A percentile compares a stretch with the other conserved stretches of the same genome.
These are phyloP conservation scores for Aspergillus sp. DNA, from an alignment of 2,329 filamentous ascomycete species.

Conservation along the genomic window DNA sequence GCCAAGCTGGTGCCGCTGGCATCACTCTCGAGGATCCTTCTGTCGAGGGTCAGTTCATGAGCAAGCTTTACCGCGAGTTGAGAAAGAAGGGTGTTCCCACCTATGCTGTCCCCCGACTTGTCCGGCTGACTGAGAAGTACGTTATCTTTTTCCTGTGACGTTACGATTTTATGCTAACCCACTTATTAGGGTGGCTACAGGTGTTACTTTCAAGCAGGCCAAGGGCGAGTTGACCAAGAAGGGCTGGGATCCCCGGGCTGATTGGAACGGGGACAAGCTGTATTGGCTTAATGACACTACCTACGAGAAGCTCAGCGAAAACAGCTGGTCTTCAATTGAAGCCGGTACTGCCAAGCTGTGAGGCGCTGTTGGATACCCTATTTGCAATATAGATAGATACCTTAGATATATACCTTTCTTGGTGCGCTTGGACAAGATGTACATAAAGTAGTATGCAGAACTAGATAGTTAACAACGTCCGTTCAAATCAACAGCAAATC, in stretches of 20 bases:
- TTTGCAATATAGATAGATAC: not conserved
- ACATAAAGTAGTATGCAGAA: not conserved
- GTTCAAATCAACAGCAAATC: no score
- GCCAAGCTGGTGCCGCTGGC: constrained; percentile 48
- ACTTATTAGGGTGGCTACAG: constrained; percentile 39
- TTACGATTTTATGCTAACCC: constrained; percentile 1
- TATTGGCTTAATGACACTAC: constrained; percentile 45
- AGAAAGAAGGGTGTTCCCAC: constrained; percentile 46
- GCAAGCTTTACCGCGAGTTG: constrained; percentile 36
- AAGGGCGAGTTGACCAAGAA: constrained; percentile 46
- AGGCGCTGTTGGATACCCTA: constrained; percentile 4
- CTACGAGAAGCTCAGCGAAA: constrained; percentile 39
- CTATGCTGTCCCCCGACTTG: constrained; percentile 49
- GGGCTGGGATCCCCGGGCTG: constrained; percentile 37
- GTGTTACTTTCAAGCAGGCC: constrained; percentile 52
- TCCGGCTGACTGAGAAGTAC: constrained; percentile 47
- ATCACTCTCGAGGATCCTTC: constrained; percentile 42
- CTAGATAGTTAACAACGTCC: not conserved
- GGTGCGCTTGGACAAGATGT: not conserved
- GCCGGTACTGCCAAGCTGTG: constrained; percentile 44
- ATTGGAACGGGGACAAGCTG: constrained; percentile 36
- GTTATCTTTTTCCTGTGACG: constrained; percentile 16
- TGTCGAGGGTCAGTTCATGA: constrained; percentile 37
- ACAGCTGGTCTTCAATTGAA: constrained; percentile 43
- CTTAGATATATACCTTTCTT: not conserved